Base-by-base conservation (phyloP, 78 protist genomes). In the Polysphondylium violaceum region DNA sequence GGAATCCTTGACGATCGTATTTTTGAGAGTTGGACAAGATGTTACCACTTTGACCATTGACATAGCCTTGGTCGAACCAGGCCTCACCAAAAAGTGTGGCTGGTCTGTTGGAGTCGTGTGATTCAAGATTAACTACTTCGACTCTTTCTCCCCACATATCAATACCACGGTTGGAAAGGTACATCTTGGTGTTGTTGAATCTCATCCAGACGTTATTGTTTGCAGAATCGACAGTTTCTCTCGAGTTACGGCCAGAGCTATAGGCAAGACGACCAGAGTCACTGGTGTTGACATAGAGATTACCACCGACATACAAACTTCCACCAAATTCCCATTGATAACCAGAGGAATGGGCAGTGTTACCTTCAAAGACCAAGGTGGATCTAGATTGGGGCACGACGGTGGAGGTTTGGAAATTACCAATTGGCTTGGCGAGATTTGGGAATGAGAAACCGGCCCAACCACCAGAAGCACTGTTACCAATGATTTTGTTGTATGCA, bases 391-490 rank as follows among this genome's bases (percentile, higher is more conserved):
- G 12, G 6, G 97, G 97, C 19, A 36, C 60, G 27, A 87, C 51
- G 1, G 79, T 8, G 0, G 16, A 8, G 7, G 31, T 55, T 23
- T 53, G 38, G 65, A 67, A 60, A 36, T 40, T 41, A 68, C 79
- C 88, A 47, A 92, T 51, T 21, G 97, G 97, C 23, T 14, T 25
- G 2, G 3, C 17, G 6, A 95, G 88, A 40, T 58, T 51, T 17
- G 97, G 97, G 69, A 93, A 61, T n/a, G 95, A 69, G 35, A 60
- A 95, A 69, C 94, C 92, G 5, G 95, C 56, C 95, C 94, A 95
- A 23, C 97, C 97, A 53, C 97, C 97, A 59, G 74, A 44, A 7
- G 97, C 97, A 71, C 90, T 69, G 76, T 95, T 95, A 40, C 96
- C 96, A 43, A 86, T 75, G 55, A 95, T 58, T 40, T 16, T 6